Evolutionary conservation across 2,329 filamentous ascomycete genomes (phyloP).

Genomic region (Erysiphe pulchra): DNA sequence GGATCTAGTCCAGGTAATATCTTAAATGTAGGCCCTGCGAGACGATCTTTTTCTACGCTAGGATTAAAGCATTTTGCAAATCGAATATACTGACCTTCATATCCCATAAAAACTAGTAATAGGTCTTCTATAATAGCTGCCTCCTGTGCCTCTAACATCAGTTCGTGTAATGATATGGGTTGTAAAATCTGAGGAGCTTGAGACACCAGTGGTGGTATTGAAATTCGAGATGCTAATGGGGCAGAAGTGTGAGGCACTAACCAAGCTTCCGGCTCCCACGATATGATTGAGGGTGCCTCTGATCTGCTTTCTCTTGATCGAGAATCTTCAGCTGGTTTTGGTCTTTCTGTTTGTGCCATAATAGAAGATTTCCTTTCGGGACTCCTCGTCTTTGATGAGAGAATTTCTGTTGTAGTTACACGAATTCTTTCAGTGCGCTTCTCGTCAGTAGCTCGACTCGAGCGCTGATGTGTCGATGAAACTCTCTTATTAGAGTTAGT

Average conservation of each 20-base stretch:
- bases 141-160: constrained; percentile 65
- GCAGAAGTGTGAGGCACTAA: constrained; percentile 40
- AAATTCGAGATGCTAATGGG: constrained; percentile 21
- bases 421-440: constrained; percentile 29
- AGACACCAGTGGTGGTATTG: constrained; percentile 47
- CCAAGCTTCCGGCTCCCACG: constrained; percentile 60
- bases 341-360: constrained; percentile 1
- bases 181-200: constrained; percentile 43
- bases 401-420: constrained; percentile 35
- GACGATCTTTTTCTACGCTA: constrained; percentile 57
- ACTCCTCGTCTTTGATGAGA: constrained; percentile 32
- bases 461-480: constrained; percentile 27
- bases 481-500: constrained; percentile 26
- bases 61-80: constrained; percentile 68
- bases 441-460: constrained; percentile 19
- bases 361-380: constrained; percentile 17
- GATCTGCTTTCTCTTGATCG: constrained; percentile 16
- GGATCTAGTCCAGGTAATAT: constrained; percentile 69
- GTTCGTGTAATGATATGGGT: constrained; percentile 37
- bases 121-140: constrained; percentile 70
- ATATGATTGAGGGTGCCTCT: constrained; percentile 25
- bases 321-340: constrained; percentile 9
- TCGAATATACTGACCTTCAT: constrained; percentile 90
- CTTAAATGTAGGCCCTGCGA: constrained; percentile 59
- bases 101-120: constrained; percentile 91